phyloP scores from a whole-genome alignment of 2,329 filamentous ascomycete genomes.

The Epichloe elymi region DNA sequence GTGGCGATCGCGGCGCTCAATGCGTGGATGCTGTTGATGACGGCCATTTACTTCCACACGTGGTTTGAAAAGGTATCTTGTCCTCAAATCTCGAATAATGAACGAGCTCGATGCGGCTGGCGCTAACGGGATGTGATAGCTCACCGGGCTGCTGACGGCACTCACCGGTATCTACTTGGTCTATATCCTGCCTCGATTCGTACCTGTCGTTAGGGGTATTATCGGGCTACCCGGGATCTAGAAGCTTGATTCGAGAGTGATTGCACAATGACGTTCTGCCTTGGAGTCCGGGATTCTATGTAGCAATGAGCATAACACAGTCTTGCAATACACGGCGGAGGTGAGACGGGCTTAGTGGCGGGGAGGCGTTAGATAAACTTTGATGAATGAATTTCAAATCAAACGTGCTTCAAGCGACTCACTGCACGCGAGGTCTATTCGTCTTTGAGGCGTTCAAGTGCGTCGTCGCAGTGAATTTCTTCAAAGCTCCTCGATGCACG shows the following conservation, averaged over 20 bases:
- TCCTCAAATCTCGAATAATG: neutral
- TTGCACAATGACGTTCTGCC: too few relatives aligned
- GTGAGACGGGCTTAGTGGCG: too few relatives aligned
- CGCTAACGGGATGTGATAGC: conserved; percentile 16
- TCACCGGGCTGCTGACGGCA: conserved; percentile 41
- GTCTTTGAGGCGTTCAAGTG: too few relatives aligned
- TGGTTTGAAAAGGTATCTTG: conserved; percentile 83
- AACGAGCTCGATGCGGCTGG: conserved; percentile 11
- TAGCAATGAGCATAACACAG: too few relatives aligned
- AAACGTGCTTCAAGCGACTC: too few relatives aligned
- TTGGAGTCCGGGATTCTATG: too few relatives aligned
- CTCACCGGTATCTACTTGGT: conserved; percentile 32
- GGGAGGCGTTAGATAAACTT: too few relatives aligned
- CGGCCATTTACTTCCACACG: conserved; percentile 94
- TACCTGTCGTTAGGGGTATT: conserved; percentile 31
- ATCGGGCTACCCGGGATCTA: conserved; percentile 34
- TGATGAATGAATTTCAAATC: too few relatives aligned
- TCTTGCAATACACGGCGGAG: too few relatives aligned
- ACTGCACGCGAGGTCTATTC: too few relatives aligned
- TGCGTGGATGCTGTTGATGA: conserved; percentile 98
- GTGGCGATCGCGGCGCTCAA: conserved; percentile 54
- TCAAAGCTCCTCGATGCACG: too few relatives aligned
- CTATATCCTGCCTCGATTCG: conserved; percentile 38
- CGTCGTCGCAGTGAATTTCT: too few relatives aligned
- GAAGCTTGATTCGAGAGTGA: neutral